phyloP scores from a whole-genome alignment of 768 basidiomycete genomes.

The Termitomyces heimii region DNA sequence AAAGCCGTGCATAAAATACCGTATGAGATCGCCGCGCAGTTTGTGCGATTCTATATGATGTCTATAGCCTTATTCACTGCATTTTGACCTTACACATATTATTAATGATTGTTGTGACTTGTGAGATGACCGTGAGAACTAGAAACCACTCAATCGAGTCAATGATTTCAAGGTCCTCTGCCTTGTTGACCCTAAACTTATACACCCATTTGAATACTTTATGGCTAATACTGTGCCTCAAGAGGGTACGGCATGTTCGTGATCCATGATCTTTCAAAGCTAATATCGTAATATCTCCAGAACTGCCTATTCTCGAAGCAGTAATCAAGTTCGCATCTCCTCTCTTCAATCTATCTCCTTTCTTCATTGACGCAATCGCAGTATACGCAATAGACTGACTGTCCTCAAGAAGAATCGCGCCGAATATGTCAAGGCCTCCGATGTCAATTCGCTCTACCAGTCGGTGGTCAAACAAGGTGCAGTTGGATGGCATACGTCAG shows the following conservation, averaged over 20 bases:
- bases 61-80: too few relatives aligned
- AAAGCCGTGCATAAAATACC: not conserved
- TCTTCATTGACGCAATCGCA: slow-evolving; percentile 25
- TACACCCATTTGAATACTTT: slow-evolving; percentile 6
- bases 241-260: slow-evolving; percentile 49
- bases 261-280: slow-evolving; percentile 8
- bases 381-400: slow-evolving; percentile 92
- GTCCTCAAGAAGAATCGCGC: slow-evolving; percentile 91
- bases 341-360: slow-evolving; percentile 12
- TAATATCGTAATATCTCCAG: slow-evolving; percentile 34
- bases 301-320: slow-evolving; percentile 90
- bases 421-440: slow-evolving; percentile 88
- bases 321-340: slow-evolving; percentile 71
- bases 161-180: not conserved
- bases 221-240: slow-evolving; percentile 76
- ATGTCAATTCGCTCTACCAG: slow-evolving; percentile 91
- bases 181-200: not conserved
- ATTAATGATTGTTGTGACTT: not conserved
- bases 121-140: slow-evolving; percentile 18
- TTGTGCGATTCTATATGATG: slow-evolving; percentile 3
- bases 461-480: slow-evolving; percentile 89
- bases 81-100: too few relatives aligned
- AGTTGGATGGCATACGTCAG: not conserved
- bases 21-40: slow-evolving; percentile 8
- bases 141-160: not conserved